Evolutionary conservation across 441 rosid species (phyloP), one percentile per base, ranked within the genome.

Genomic region (Capsella rubella): DNA sequence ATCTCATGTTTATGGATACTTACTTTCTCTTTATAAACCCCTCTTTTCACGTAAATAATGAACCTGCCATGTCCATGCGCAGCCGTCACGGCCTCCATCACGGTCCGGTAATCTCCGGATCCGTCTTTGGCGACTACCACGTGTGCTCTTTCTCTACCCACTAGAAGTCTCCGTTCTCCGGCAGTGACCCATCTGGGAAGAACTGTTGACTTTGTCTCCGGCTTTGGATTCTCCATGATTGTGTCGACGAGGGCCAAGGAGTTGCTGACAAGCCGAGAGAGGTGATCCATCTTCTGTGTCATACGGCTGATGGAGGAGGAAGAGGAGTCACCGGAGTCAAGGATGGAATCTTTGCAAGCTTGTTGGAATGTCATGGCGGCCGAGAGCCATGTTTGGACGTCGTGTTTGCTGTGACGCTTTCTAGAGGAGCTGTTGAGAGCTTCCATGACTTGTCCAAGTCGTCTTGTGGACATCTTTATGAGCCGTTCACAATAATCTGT

Each of bases 51-150:
- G 52, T 84, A 84, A 34, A 93, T 89, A 68, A 93, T 87, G 64
- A 87, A 87, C 64, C 93, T 82, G 6, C 83, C 79, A 5, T 87
- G 89, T 0, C 83, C 69, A 0, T 79, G 52, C 11, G 98, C 91
- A 25, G 95, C 91, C 0, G 56, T 53, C 4, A 93, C 85, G 8
- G 98, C 98, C 34, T 83, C 95, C 29, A 86, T 76, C n/a, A 93
- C 76, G 0, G 92, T 88, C 14, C 8, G 28, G 64, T 85, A 93
- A 72, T 90, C 78, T 5, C 97, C 97, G 0, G 90, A 77, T 21
- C 95, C 95, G 56, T 93, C 98, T 81, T 88, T 80, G 0, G 95
- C 89, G 4, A 93, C 98, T 64, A 93, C 83, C 3, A 39, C 95
- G 50, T 93, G 83, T 10, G 95, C 88, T 72, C 79, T 71, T 2